A percentile compares a stretch with the other conserved stretches of the same genome.
Conservation (phyloP, 371 early-diverging fungal species). For the Rhizomucor miehei region DNA sequence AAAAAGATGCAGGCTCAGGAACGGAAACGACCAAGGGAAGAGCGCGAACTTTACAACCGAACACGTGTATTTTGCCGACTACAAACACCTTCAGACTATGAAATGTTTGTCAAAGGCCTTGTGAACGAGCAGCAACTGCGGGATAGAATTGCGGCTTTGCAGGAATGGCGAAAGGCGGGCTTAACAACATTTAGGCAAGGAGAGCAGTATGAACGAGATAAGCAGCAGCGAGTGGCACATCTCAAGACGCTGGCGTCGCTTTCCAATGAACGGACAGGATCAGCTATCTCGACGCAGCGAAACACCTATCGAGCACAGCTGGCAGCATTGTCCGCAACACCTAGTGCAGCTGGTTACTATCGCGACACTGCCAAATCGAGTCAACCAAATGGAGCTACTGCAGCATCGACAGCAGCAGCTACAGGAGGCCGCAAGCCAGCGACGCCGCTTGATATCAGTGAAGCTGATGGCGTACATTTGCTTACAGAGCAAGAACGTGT, state of each 20-base stretch:
- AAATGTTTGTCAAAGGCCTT: slow-evolving; percentile 78
- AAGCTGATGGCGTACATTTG: slow-evolving; percentile 85
- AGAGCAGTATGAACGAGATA: slow-evolving; percentile 67
- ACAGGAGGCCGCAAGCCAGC: slow-evolving; percentile 53
- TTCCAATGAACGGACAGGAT: slow-evolving; percentile 34
- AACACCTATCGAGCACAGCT: slow-evolving; percentile 22
- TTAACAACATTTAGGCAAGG: slow-evolving; percentile 76
- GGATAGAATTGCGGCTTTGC: slow-evolving; percentile 79
- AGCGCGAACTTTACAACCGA: slow-evolving; percentile 76
- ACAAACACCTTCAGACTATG: slow-evolving; percentile 81
- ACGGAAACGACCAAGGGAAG: slow-evolving; percentile 80
- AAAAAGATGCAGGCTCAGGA: slow-evolving; percentile 77
- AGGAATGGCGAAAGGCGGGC: slow-evolving; percentile 90
- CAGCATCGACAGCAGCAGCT: slow-evolving; percentile 27
- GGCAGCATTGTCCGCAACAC: slow-evolving; percentile 13
- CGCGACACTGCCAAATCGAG: slow-evolving; percentile 20
- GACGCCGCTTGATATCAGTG: slow-evolving; percentile 73
- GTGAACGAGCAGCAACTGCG: slow-evolving; percentile 72
- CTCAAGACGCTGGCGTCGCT: slow-evolving; percentile 39
- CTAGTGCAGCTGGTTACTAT: slow-evolving; percentile 28
- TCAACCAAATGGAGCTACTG: slow-evolving; percentile 2
- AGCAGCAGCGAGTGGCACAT: slow-evolving; percentile 39
- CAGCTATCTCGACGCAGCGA: slow-evolving; percentile 14
- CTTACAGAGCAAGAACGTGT: slow-evolving; percentile 76
- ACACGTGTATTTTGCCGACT: slow-evolving; percentile 88